A percentile compares a stretch with the other conserved stretches of the same genome.
These are phyloP conservation scores for Beauveria medogensis DNA, from an alignment of 2,329 filamentous ascomycete species.

Conservation along the genomic window DNA sequence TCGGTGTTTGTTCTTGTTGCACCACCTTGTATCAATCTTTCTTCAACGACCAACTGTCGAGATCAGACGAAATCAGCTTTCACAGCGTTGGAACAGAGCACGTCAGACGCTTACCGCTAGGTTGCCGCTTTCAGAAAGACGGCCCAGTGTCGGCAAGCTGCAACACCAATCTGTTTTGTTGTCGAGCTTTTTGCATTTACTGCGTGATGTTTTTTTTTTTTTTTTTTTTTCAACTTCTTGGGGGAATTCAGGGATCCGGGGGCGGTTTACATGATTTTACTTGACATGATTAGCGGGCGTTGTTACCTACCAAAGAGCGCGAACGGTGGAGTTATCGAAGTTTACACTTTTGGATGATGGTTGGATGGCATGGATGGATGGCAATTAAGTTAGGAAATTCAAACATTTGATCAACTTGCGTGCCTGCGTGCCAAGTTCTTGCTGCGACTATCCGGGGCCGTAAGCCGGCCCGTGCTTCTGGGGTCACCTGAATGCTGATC, in stretches of 20 bases:
- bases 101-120: not conserved
- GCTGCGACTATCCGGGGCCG: not conserved
- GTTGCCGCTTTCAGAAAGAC: not conserved
- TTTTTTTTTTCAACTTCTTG: not conserved
- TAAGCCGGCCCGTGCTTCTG: not conserved
- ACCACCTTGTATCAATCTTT: too few relatives aligned
- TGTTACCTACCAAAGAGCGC: not conserved
- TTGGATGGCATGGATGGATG: too few relatives aligned
- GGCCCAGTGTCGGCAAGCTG: not conserved
- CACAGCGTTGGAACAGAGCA: not conserved
- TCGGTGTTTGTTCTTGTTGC: too few relatives aligned
- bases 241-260: not conserved
- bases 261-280: not conserved
- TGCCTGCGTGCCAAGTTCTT: not conserved
- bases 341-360: not conserved
- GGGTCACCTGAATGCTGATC: not conserved
- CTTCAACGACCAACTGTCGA: too few relatives aligned
- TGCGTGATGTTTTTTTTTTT: not conserved
- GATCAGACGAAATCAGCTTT: not conserved
- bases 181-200: too few relatives aligned
- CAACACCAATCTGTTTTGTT: not conserved
- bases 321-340: not conserved
- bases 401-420: not conserved
- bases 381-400: too few relatives aligned
- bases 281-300: slow-evolving; percentile 10